Evolutionary conservation across 768 basidiomycete genomes (phyloP).

Genomic region (Tephrocybe sp.): DNA sequence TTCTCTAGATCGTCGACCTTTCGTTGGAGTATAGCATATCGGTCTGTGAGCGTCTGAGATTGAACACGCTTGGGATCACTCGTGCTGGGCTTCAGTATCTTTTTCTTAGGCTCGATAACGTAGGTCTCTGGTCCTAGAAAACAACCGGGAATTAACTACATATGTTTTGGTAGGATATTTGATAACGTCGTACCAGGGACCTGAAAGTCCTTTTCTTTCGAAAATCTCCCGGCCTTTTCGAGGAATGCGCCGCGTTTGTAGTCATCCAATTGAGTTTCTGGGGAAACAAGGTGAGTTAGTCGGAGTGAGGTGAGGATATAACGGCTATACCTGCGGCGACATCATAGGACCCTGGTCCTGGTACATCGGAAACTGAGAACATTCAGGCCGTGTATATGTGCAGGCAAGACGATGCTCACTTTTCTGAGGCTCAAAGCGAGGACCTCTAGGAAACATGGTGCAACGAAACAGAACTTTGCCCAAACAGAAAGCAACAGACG

Average conservation of each 20-base stretch:
- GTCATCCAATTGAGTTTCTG: slow-evolving; percentile 45
- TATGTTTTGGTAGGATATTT: neutral
- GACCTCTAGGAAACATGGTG: slow-evolving; percentile 47
- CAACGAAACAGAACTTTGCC: slow-evolving; percentile 7
- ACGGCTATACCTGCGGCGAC: slow-evolving; percentile 33
- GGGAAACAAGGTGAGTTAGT: neutral
- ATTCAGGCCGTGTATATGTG: neutral
- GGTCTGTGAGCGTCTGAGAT: slow-evolving; percentile 36
- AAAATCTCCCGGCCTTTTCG: slow-evolving; percentile 55
- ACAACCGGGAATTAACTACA: neutral
- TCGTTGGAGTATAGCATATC: slow-evolving; percentile 54
- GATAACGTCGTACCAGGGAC: slow-evolving; percentile 36
- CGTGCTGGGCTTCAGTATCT: slow-evolving; percentile 25
- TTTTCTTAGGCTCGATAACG: slow-evolving; percentile 22
- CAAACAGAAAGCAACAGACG: slow-evolving; percentile 16
- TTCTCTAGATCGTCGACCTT: slow-evolving; percentile 66
- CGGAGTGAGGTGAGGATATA: neutral
- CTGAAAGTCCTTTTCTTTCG: slow-evolving; percentile 40
- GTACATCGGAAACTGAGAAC: slow-evolving; percentile 45
- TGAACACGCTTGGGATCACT: slow-evolving; percentile 16
- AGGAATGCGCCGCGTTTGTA: slow-evolving; percentile 61
- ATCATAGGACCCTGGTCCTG: slow-evolving; percentile 52
- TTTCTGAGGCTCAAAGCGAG: slow-evolving; percentile 44
- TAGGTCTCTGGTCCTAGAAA: slow-evolving; percentile 34
- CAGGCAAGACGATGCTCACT: slow-evolving; percentile 21